phyloP scores from a whole-genome alignment of 768 basidiomycete genomes.

The Pulveroboletus sp. region DNA sequence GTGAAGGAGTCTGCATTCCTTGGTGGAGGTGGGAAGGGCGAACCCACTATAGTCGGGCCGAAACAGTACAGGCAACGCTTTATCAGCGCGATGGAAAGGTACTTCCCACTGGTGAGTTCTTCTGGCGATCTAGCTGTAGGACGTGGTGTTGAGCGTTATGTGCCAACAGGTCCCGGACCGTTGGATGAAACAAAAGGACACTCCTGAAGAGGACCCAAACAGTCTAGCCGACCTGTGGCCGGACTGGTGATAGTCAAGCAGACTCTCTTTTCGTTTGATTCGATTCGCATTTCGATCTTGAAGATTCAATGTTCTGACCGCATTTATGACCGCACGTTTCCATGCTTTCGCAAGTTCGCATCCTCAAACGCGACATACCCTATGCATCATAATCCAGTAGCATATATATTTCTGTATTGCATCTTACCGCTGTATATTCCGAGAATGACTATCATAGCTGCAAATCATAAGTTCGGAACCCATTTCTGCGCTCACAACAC shows the following conservation, averaged over 20 bases:
- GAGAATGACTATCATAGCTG: too few relatives aligned
- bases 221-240: conserved; percentile 57
- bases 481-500: too few relatives aligned
- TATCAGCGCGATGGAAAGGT: conserved; percentile 83
- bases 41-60: conserved; percentile 95
- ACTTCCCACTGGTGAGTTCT: conserved; percentile 71
- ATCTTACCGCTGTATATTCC: neutral
- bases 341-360: conserved; percentile 14
- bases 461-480: too few relatives aligned
- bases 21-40: conserved; percentile 76
- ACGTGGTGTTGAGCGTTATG: conserved; percentile 1
- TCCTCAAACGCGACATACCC: conserved; percentile 15
- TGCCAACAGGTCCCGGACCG: conserved; percentile 70
- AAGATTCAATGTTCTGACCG: neutral
- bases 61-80: conserved; percentile 90
- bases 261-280: neutral
- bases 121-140: neutral
- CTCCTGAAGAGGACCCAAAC: conserved; percentile 69
- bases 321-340: neutral
- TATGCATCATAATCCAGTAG: conserved; percentile 27
- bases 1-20: conserved; percentile 93
- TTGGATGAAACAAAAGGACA: conserved; percentile 85
- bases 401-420: conserved; percentile 21
- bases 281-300: conserved; percentile 3
- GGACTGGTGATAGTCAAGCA: conserved; percentile 44